Evolutionary conservation across 2,329 filamentous ascomycete genomes (phyloP).

Genomic region (Colletotrichum trifolii): DNA sequence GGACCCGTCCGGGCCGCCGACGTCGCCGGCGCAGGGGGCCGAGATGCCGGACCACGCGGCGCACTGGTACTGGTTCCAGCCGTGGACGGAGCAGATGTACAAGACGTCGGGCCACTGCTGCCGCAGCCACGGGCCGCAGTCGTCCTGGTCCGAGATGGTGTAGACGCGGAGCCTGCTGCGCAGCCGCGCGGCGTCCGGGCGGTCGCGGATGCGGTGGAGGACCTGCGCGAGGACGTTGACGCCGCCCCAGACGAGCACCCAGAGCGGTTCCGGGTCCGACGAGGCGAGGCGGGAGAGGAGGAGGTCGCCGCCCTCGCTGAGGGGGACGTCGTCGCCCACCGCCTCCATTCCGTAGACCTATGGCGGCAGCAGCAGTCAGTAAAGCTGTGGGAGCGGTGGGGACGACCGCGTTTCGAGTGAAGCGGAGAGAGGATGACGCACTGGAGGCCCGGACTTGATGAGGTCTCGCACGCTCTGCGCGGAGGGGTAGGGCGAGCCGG

Average conservation of each 20-base stretch:
- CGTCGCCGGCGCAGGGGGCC: slow-evolving; percentile 51
- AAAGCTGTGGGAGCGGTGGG: too few relatives aligned
- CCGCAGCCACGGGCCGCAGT: slow-evolving; percentile 67
- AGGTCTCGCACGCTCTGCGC: slow-evolving; percentile 48
- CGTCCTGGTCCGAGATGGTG: slow-evolving; percentile 69
- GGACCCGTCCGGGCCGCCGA: slow-evolving; percentile 57
- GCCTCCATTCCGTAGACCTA: slow-evolving; percentile 49
- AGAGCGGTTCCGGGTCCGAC: slow-evolving; percentile 54
- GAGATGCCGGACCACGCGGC: slow-evolving; percentile 68
- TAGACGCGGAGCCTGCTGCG: slow-evolving; percentile 60
- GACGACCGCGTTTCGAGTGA: not conserved
- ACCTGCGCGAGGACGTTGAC: slow-evolving; percentile 63
- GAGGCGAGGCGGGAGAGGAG: slow-evolving; percentile 48
- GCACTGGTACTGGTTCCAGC: slow-evolving; percentile 64
- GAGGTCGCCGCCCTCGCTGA: slow-evolving; percentile 53
- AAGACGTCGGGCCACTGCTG: slow-evolving; percentile 63
- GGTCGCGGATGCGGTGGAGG: slow-evolving; percentile 50
- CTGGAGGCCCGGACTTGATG: slow-evolving; percentile 51
- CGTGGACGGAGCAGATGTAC: slow-evolving; percentile 67
- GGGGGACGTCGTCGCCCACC: slow-evolving; percentile 44
- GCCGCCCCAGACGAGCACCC: slow-evolving; percentile 65
- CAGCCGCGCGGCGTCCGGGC: slow-evolving; percentile 48
- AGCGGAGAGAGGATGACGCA: slow-evolving; percentile 31
- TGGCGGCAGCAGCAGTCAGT: not conserved
- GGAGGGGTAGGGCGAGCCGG: slow-evolving; percentile 53